Percentiles rank a stretch among this genome's conserved stretches.
phyloP scores from a whole-genome alignment of 306 rosid genomes.

The Castanospermum australe region DNA sequence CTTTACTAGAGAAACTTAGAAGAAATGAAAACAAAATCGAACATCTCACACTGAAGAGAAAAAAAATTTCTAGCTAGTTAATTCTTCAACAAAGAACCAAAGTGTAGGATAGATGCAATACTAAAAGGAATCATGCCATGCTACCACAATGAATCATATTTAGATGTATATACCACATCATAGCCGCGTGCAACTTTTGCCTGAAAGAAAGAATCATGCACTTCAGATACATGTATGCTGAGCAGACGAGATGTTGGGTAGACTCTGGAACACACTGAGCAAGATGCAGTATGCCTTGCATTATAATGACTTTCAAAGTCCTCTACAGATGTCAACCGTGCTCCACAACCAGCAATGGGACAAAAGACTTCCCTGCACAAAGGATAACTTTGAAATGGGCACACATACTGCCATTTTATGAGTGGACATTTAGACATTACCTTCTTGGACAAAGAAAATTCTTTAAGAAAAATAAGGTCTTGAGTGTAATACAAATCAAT shows the following conservation, averaged over 20 bases:
- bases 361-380: slow-evolving; percentile 65
- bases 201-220: slow-evolving; percentile 88
- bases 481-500: not conserved
- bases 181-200: slow-evolving; percentile 92
- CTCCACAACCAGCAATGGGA: slow-evolving; percentile 85
- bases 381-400: slow-evolving; percentile 16
- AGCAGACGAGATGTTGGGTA: slow-evolving; percentile 80
- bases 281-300: slow-evolving; percentile 82
- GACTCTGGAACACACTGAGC: slow-evolving; percentile 88
- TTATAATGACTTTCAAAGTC: slow-evolving; percentile 88
- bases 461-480: not conserved
- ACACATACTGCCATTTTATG: not conserved
- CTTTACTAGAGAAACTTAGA: not conserved
- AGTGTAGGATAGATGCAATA: not conserved
- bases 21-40: not conserved
- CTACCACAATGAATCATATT: not conserved
- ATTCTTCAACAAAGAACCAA: not conserved
- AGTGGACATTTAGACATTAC: not conserved
- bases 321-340: slow-evolving; percentile 68
- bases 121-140: not conserved
- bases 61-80: not conserved
- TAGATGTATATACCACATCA: slow-evolving; percentile 57
- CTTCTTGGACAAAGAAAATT: not conserved
- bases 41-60: not conserved
- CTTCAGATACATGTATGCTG: slow-evolving; percentile 86